Evolutionary conservation across 1,284 basidiomycete genomes (phyloP).

Genomic region (Marasmius tenuissimus): DNA sequence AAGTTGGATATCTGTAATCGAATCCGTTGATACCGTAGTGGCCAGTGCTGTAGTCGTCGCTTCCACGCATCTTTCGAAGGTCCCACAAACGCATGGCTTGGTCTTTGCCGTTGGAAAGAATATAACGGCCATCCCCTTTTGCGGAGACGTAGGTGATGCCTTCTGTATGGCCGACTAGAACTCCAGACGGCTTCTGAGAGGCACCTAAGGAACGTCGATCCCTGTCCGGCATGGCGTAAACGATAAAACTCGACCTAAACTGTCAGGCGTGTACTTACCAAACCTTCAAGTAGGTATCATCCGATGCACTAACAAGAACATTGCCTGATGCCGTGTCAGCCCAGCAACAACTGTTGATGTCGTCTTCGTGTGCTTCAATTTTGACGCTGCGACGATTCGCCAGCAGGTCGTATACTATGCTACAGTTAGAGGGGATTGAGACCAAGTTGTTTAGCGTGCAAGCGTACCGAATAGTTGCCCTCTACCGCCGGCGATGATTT

Average conservation of each 20-base stretch:
- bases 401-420: constrained; percentile 88
- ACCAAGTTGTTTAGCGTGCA: background rate
- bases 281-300: constrained; percentile 93
- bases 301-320: constrained; percentile 90
- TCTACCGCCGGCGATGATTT: constrained; percentile 79
- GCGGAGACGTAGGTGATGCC: constrained; percentile 90
- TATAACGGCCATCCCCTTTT: constrained; percentile 91
- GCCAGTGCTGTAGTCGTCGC: constrained; percentile 61
- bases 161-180: constrained; percentile 93
- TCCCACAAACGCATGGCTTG: constrained; percentile 94
- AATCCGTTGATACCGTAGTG: constrained; percentile 67
- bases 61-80: constrained; percentile 87
- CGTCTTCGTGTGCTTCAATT: constrained; percentile 83
- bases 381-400: constrained; percentile 78
- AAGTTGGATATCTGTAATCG: constrained; percentile 81
- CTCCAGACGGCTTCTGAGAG: constrained; percentile 85
- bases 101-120: constrained; percentile 98
- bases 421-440: background rate
- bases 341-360: constrained; percentile 97
- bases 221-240: constrained; percentile 40
- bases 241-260: background rate
- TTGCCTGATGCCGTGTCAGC: constrained; percentile 92
- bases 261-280: constrained; percentile 56
- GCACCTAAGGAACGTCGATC: constrained; percentile 87
- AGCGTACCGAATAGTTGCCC: constrained; percentile 74